Percentiles rank a stretch among this genome's conserved stretches.
These are phyloP conservation scores for Polyporus arcularius DNA, from an alignment of 768 basidiomycete genomes.

Conservation along the genomic window DNA sequence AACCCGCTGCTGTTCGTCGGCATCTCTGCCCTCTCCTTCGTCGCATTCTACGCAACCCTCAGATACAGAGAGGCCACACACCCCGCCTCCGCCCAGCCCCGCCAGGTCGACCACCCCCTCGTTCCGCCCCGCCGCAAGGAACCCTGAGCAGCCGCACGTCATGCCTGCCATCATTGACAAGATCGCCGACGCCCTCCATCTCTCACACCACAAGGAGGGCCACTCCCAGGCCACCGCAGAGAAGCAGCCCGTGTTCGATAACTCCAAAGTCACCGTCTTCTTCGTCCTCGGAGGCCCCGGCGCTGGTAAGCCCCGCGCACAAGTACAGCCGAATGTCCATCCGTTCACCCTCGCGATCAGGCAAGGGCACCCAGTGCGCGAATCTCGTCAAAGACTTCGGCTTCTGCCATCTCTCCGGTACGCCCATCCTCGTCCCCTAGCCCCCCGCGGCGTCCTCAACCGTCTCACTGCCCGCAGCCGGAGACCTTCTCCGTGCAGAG, in stretches of 20 bases:
- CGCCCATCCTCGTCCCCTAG: conserved; percentile 22
- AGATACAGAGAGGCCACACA: conserved; percentile 55
- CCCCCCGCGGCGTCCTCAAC: conserved; percentile 6
- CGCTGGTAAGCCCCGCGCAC: conserved; percentile 58
- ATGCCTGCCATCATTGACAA: conserved; percentile 47
- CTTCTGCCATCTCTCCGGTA: conserved; percentile 94
- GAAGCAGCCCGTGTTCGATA: conserved; percentile 58
- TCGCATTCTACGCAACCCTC: conserved; percentile 55
- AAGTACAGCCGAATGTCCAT: background rate
- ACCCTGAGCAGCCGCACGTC: conserved; percentile 23
- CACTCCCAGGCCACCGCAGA: background rate
- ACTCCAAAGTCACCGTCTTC: conserved; percentile 77
- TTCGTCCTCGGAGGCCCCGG: conserved; percentile 98
- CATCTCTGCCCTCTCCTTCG: conserved; percentile 57
- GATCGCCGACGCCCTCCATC: conserved; percentile 38
- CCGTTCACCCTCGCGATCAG: conserved; percentile 39
- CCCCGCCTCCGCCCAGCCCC: conserved; percentile 62
- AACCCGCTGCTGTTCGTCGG: conserved; percentile 66
- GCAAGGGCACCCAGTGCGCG: conserved; percentile 95
- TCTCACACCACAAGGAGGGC: conserved; percentile 24
- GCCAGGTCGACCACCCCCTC: conserved; percentile 66
- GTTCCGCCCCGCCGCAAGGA: conserved; percentile 56
- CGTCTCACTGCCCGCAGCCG: conserved; percentile 53
- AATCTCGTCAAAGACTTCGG: conserved; percentile 80
- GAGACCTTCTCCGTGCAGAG: conserved; percentile 96